Evolutionary conservation across 2,329 filamentous ascomycete species (phyloP), one percentile per base, ranked within the genome.

Genomic region (Diaporthe ampelina): DNA sequence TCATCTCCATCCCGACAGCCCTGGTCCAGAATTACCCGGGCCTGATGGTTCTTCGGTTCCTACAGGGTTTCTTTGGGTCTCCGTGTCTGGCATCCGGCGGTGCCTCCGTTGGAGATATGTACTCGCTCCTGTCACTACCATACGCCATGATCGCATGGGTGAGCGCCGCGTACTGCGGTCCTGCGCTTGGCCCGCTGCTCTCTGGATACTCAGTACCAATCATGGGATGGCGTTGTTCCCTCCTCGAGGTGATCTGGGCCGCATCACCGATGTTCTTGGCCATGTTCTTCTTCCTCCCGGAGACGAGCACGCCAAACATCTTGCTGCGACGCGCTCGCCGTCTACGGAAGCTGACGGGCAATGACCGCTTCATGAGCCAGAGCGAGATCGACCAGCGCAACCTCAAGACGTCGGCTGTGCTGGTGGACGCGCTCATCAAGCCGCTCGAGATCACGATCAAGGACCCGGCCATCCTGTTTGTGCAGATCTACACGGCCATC

Each of bases 31-130:
- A 91, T 83, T 93, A 91, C 70, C 83, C 89, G 0, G 91, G 91
- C 0, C 85, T 94, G 13, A 86, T 93, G 78, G 89, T 92, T 3
- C 84, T 92, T 3, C 87, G 91, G 1, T 93, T 93, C 81, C 81
- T 93, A 5, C 89, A 90, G 74, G 91, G 91, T 1, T 91, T 93
- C 85, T 91, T 93, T 77, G 91, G 91, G 11, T 90, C 87, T 10
- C 92, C 92, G 0, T 91, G 89, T 80, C 82, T 94, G 10, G 91
- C 92, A 0, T 92, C 88, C 0, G 88, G 87, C 7, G 88, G 85
- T 35, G 88, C 88, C 4, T 86, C 87, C 0, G 82, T 89, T 0
- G 84, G 84, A 65, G 88, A 90, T 76, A 87, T 90, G 79, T 91
- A 89, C 78, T 88, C 85, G 57, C 80, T 90, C 24, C 83, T 89